These are phyloP conservation scores for Nigrospora oryzae DNA, from an alignment of 2,329 filamentous ascomycete genomes.

Conservation along the genomic window DNA sequence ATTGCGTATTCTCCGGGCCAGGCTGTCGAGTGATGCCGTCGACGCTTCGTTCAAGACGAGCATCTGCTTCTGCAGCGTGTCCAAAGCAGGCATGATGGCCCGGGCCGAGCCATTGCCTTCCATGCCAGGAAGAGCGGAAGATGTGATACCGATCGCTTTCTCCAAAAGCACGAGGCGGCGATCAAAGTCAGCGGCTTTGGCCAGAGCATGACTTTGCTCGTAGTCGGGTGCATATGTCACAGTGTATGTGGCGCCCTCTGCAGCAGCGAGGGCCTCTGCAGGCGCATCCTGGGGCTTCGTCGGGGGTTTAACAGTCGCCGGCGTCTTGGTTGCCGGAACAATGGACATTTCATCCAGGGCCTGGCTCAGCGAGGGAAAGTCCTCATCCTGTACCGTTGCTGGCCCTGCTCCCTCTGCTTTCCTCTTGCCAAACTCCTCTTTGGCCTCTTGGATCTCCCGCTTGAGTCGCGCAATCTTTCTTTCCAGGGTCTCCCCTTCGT, in stretches of 20 bases:
- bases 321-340: conserved; percentile 7
- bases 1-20: conserved; percentile 61
- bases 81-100: conserved; percentile 75
- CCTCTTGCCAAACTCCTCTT: conserved; percentile 48
- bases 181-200: conserved; percentile 83
- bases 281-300: conserved; percentile 13
- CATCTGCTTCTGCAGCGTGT: conserved; percentile 74
- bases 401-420: conserved; percentile 34
- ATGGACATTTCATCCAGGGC: conserved; percentile 59
- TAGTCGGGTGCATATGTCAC: conserved; percentile 57
- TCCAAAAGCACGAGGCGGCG: conserved; percentile 71
- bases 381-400: conserved; percentile 37
- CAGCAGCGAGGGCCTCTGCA: conserved; percentile 6
- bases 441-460: conserved; percentile 49
- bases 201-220: conserved; percentile 62
- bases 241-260: conserved; percentile 46
- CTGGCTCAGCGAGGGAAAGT: conserved; percentile 61
- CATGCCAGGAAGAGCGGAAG: conserved; percentile 55
- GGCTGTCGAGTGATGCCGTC: conserved; percentile 63
- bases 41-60: conserved; percentile 65
- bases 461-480: conserved; percentile 74
- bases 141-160: conserved; percentile 69
- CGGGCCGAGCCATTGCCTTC: conserved; percentile 47
- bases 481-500: conserved; percentile 57
- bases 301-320: conserved; percentile 9